phyloP scores from a whole-genome alignment of 1,284 basidiomycete species.

The Leccinum cinnamomeum region DNA sequence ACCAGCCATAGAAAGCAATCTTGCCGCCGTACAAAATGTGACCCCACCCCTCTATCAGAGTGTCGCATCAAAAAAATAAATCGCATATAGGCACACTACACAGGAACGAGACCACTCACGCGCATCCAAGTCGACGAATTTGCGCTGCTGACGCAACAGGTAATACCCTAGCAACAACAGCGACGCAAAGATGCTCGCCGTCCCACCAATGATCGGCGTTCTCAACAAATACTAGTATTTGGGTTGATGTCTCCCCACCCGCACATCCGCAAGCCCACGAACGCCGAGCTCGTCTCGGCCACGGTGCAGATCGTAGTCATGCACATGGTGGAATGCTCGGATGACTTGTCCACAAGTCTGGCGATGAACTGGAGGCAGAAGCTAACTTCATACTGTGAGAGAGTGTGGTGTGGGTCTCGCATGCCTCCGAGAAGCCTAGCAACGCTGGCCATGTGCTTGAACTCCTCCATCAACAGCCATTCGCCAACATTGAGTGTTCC shows the following conservation, averaged over 20 bases:
- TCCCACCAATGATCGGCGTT: constrained; percentile 80
- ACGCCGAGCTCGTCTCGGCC: constrained; percentile 18
- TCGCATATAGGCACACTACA: background rate
- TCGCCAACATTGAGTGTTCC: constrained; percentile 63
- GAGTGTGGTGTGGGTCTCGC: constrained; percentile 31
- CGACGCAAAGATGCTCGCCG: constrained; percentile 62
- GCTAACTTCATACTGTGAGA: constrained; percentile 34
- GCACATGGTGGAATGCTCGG: constrained; percentile 22
- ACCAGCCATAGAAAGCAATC: constrained; percentile 90
- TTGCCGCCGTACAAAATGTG: constrained; percentile 94
- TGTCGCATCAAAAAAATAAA: constrained; percentile 11
- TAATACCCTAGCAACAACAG: constrained; percentile 65
- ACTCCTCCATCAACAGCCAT: constrained; percentile 64
- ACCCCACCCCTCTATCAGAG: constrained; percentile 75
- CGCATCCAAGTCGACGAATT: constrained; percentile 89
- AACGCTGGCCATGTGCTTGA: constrained; percentile 45
- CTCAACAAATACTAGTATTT: constrained; percentile 92
- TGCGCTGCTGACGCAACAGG: constrained; percentile 82
- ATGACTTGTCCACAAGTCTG: constrained; percentile 21
- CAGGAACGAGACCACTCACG: constrained; percentile 44
- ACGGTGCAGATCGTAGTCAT: constrained; percentile 21
- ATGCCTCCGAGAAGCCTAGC: constrained; percentile 39
- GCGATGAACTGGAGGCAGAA: constrained; percentile 25
- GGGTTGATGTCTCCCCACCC: constrained; percentile 88
- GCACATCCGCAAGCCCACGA: constrained; percentile 86